A percentile compares a stretch with the other conserved stretches of the same genome.
Conservation (phyloP, 257 asterid genomes). For the Ocimum tenuiflorum region DNA sequence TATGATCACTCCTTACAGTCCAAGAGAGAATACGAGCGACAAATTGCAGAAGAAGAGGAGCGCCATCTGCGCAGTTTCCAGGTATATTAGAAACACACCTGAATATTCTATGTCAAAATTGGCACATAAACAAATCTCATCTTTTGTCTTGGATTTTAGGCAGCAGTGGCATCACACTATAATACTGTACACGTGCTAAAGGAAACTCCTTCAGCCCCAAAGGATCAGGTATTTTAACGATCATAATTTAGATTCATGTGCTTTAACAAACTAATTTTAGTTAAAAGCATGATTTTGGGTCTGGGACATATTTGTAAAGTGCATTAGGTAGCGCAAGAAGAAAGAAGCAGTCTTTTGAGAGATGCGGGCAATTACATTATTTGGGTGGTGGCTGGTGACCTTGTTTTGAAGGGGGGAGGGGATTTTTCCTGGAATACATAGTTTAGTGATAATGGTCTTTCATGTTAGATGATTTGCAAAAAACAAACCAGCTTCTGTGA, state of each 20-base stretch:
- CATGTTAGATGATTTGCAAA: not conserved
- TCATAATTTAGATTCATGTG: not conserved
- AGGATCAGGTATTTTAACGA: conserved; percentile 39
- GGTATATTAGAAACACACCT: conserved; percentile 35
- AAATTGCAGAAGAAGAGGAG: conserved; percentile 80
- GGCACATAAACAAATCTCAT: conserved; percentile 9
- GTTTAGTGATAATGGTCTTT: not conserved
- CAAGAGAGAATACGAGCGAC: conserved; percentile 66
- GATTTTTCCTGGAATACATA: too few species aligned
- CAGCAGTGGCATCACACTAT: conserved; percentile 74
- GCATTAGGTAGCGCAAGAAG: not conserved
- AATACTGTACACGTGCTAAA: conserved; percentile 46
- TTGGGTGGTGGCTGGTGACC: not conserved
- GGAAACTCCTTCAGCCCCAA: conserved; percentile 53
- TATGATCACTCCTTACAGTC: conserved; percentile 46
- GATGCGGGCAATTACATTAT: not conserved
- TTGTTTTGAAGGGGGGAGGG: too few species aligned
- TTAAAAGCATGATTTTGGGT: not conserved
- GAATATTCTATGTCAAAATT: conserved; percentile 1
- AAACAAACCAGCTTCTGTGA: too few species aligned
- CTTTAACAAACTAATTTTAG: not conserved
- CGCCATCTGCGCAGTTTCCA: conserved; percentile 67
- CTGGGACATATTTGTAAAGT: not conserved
- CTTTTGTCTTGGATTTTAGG: conserved; percentile 38
- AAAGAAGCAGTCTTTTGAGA: not conserved